Evolutionary conservation across 495 filamentous ascomycete species (phyloP), one percentile per base, ranked within the genome.

Genomic region (Saxophila tyrrhenica): DNA sequence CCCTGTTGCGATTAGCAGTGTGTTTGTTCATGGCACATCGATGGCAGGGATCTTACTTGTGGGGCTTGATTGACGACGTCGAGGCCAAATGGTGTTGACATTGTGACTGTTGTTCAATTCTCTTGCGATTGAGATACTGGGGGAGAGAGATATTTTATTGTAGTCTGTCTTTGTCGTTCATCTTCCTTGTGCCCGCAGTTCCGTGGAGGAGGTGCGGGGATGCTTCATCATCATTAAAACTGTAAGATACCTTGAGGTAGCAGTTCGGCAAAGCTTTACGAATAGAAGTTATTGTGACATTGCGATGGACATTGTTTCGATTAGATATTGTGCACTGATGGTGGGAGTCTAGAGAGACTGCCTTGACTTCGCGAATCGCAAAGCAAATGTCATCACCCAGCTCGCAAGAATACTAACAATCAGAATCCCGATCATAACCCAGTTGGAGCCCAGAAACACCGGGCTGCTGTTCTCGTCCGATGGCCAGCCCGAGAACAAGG

Each of bases 381-480:
- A 24, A 3, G 29, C 25, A n/a, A 50, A 19, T 11, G 48, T 50
- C 53, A 56, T 50, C 29, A 56, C 11, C 29, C 32, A 48, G 16
- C 45, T 49, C 29, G 53, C 25, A 15, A n/a, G 8, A n/a, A 94
- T 91, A 68, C 86, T 91, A 25, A 80, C 67, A 59, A 78, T 80
- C 22, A 95, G 67, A 54, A 95, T 94, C 11, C 86, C 89, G 35
- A 94, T 78, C 89, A 94, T 94, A 39, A 84, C 79, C 54, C 89
- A 66, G 62, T 91, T 94, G 67, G 87, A 92, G 66, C 83, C 83
- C 21, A 87, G 77, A 65, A 85, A 95, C 68, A 85, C 84, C 56
- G 79, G 73, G 19, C 77, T 76, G 0, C 87, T 87, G 35, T 73
- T 72, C 17, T 77, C 78, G 70, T 95, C 89, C 25, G 73, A 80